These are phyloP conservation scores for Zhuliangozyma parablackwelliae DNA, from an alignment of 1,139 yeast species.

Conservation along the genomic window DNA sequence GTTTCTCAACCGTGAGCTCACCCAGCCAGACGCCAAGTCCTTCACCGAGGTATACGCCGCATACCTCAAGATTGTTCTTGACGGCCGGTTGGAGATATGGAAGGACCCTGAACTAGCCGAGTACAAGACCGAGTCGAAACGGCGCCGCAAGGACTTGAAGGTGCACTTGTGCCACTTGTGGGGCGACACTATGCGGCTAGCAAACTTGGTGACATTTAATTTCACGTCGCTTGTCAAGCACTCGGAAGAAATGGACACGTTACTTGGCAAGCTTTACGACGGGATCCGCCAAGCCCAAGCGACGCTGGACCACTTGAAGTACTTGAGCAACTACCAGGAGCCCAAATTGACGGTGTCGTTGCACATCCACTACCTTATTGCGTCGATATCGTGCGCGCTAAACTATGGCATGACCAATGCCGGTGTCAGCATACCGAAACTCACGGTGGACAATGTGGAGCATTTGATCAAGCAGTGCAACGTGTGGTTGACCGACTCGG, in stretches of 20 bases:
- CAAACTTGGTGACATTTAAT: slow-evolving; percentile 29
- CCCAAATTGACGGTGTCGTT: slow-evolving; percentile 18
- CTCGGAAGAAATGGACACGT: slow-evolving; percentile 18
- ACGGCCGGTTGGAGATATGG: slow-evolving; percentile 30
- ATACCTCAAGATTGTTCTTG: slow-evolving; percentile 14
- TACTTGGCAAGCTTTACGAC: slow-evolving; percentile 16
- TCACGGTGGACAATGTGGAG: slow-evolving; percentile 21
- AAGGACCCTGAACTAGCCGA: slow-evolving; percentile 29
- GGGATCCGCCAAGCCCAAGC: slow-evolving; percentile 25
- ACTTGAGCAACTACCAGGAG: slow-evolving; percentile 15
- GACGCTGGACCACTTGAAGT: slow-evolving; percentile 23
- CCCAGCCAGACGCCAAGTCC: slow-evolving; percentile 11
- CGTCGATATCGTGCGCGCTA: slow-evolving; percentile 21
- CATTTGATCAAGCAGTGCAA: slow-evolving; percentile 18
- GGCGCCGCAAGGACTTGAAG: slow-evolving; percentile 22
- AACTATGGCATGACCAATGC: slow-evolving; percentile 21
- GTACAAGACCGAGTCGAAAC: slow-evolving; percentile 15
- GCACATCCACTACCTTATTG: slow-evolving; percentile 27
- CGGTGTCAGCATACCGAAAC: slow-evolving; percentile 15
- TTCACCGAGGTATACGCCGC: slow-evolving; percentile 16
- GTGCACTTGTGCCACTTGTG: slow-evolving; percentile 33
- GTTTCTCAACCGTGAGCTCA: not conserved
- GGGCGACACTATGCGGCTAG: slow-evolving; percentile 30
- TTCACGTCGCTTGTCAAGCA: slow-evolving; percentile 22
- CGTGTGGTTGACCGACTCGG: slow-evolving; percentile 21